A percentile compares a stretch with the other conserved stretches of the same genome.
Conservation (phyloP, 2,329 filamentous ascomycete genomes). For the Juglanconis oblonga region DNA sequence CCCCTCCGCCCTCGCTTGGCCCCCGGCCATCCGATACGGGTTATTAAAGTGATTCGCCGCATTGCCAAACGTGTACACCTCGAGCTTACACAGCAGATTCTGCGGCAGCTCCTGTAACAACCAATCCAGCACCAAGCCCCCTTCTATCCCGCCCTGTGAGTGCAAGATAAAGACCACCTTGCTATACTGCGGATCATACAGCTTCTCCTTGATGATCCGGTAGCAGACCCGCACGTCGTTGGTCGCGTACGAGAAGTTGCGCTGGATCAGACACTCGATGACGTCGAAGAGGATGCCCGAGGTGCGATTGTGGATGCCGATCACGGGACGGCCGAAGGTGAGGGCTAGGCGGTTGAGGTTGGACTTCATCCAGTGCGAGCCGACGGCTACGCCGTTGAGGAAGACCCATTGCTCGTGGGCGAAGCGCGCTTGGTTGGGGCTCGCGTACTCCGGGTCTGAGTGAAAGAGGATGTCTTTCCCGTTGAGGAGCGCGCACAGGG, state of each 20-base stretch:
- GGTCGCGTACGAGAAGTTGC: constrained; percentile 71
- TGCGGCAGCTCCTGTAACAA: constrained; percentile 69
- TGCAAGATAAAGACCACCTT: constrained; percentile 75
- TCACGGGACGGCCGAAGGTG: constrained; percentile 68
- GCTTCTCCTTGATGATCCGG: constrained; percentile 57
- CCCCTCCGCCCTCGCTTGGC: constrained; percentile 37
- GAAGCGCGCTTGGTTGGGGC: constrained; percentile 42
- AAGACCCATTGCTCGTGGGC: constrained; percentile 74
- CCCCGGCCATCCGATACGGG: constrained; percentile 53
- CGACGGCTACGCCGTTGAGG: constrained; percentile 68
- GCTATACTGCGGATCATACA: constrained; percentile 59
- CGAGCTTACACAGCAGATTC: constrained; percentile 63
- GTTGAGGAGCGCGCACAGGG: constrained; percentile 53
- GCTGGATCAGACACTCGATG: constrained; percentile 73
- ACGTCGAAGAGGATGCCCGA: constrained; percentile 74
- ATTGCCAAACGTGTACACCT: constrained; percentile 76
- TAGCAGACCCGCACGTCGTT: constrained; percentile 63
- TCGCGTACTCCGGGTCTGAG: constrained; percentile 52
- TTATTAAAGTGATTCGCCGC: constrained; percentile 83
- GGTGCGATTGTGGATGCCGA: constrained; percentile 74
- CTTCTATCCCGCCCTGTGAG: constrained; percentile 75
- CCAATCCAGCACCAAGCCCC: constrained; percentile 72
- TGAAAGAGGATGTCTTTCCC: constrained; percentile 45
- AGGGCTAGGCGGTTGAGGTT: constrained; percentile 70
- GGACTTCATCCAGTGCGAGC: constrained; percentile 63